Evolutionary conservation across 1,284 basidiomycete genomes (phyloP), one percentile per base, ranked within the genome.

Genomic region (Cutaneotrichosporon sp.): DNA sequence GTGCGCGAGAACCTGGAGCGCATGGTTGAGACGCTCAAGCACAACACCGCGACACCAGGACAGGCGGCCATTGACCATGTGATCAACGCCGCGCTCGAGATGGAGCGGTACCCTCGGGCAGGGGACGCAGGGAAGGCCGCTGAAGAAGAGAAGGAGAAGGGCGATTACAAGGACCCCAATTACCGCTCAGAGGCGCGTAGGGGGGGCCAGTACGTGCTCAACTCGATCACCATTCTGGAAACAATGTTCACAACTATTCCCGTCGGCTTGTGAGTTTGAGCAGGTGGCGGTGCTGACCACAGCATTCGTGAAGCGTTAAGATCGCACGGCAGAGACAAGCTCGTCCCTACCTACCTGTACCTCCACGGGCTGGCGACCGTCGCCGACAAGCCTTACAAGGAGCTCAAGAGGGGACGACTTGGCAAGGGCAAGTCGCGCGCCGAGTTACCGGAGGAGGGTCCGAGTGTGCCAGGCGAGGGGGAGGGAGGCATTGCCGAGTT

Each of bases 401-500:
- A 64, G 43, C 65, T 79, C 24, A 70, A 69, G 61, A 58, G 59
- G 50, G 46, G 58, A 25, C 66, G 74, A 24, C 29, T 49, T 20
- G 69, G 70, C 6, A 85, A 85, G 71, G 83, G 81, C 10, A 84
- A 83, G 65, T 68, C 42, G 25, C 57, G 29, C 14, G 51, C 46
- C 33, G 51, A 56, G 29, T 31, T 33, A 6, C 24, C 47, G 9
- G 56, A 52, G 3, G 29, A 53, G 25, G 58, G 43, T 16, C 29
- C 42, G 20, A 24, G 36, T n/a, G n/a, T n/a, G n/a, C n/a, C n/a
- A 10, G 4, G 50, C 1, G 27, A 11, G n/a, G 22, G 52, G 27
- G 22, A 53, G 2, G 43, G 13, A 14, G 52, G 52, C 1, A 7
- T 6, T 4, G 16, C 20, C 5, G 62, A 64, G 43, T 55, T 50